A percentile compares a stretch with the other conserved stretches of the same genome.
phyloP scores from a whole-genome alignment of 2,329 filamentous ascomycete genomes.

The Lasiodiplodia theobromae region DNA sequence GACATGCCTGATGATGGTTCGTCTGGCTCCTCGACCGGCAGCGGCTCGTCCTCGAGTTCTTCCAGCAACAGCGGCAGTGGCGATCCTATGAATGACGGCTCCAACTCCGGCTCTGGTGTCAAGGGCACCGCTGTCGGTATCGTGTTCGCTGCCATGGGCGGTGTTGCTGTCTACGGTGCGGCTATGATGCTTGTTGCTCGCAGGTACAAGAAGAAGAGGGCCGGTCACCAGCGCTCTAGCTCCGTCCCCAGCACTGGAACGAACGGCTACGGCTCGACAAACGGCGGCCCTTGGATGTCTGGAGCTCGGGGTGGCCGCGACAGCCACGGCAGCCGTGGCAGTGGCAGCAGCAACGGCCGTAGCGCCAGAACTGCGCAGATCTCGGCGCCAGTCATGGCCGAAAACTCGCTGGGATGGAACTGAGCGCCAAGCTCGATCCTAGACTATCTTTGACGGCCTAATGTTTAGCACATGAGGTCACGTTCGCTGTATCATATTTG shows the following conservation, averaged over 20 bases:
- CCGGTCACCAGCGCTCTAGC: slow-evolving; percentile 77
- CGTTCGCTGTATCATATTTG: slow-evolving; percentile 43
- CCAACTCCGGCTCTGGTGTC: slow-evolving; percentile 61
- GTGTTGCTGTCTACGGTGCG: slow-evolving; percentile 86
- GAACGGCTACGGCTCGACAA: slow-evolving; percentile 47
- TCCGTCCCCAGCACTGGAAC: slow-evolving; percentile 76
- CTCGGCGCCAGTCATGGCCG: slow-evolving; percentile 87
- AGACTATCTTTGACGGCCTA: slow-evolving; percentile 23
- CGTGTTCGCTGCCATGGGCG: slow-evolving; percentile 76
- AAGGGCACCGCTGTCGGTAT: slow-evolving; percentile 72
- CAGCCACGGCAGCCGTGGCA: slow-evolving; percentile 50
- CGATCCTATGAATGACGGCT: slow-evolving; percentile 51
- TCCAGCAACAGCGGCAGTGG: slow-evolving; percentile 46
- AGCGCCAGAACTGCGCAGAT: slow-evolving; percentile 75
- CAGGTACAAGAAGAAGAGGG: slow-evolving; percentile 86
- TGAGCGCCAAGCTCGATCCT: slow-evolving; percentile 53
- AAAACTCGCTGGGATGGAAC: slow-evolving; percentile 97
- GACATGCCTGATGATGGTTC: slow-evolving; percentile 51
- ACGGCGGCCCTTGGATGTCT: slow-evolving; percentile 57
- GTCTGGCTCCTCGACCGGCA: slow-evolving; percentile 48
- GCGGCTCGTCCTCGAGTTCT: slow-evolving; percentile 44
- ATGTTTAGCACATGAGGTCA: slow-evolving; percentile 32
- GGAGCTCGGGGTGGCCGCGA: slow-evolving; percentile 47
- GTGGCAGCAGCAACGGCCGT: slow-evolving; percentile 71
- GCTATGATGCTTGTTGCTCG: slow-evolving; percentile 94